Evolutionary conservation across 495 filamentous ascomycete genomes (phyloP), one percentile per base, ranked within the genome.

Genomic region (Melanomma pulvis-pyrius): DNA sequence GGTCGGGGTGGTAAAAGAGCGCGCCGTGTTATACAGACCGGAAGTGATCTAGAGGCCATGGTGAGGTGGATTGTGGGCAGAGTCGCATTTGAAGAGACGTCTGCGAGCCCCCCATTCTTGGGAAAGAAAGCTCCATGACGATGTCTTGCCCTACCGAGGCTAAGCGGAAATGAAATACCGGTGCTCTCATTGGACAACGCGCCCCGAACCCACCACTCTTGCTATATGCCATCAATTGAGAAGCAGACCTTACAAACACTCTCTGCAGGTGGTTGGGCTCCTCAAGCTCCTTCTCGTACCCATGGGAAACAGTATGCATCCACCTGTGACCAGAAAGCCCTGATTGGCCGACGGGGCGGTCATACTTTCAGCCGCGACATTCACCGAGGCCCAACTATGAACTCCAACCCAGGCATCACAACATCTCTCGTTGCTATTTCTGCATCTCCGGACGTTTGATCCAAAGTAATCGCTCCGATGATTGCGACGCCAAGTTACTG

Each of bases 1-100:
- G 61, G 1, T 26, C 60, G 60, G n/a, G 55, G 26, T 13, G 60
- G 12, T 5, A 49, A 44, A 22, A 65, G 26, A n/a, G 48, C n/a
- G 2, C 61, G 60, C 11, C 69, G 64, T 19, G 50, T 41, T 49
- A 68, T 47, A 0, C 50, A 61, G 19, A 54, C 55, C 5, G 64
- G 48, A 25, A 71, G 39, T 12, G 50, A 34, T 51, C 54, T 59
- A 34, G 69, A 68, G 48, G 69, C 69, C 69, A 71, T 71, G 57
- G 65, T 57, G 60, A 41, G 44, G 30, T 47, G 25, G 4, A 25
- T 13, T 48, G 25, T 24, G 17, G 51, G 28, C 24, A 44, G 29
- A 52, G 34, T 44, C 48, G 7, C 34, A 26, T 29, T 49, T 41
- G 36, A 34, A 50, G 25, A 47, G 19, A 44, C 47, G 30, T 55